phyloP scores from a whole-genome alignment of 202 grass and related monocot species.

The Brachypodium distachyon region DNA sequence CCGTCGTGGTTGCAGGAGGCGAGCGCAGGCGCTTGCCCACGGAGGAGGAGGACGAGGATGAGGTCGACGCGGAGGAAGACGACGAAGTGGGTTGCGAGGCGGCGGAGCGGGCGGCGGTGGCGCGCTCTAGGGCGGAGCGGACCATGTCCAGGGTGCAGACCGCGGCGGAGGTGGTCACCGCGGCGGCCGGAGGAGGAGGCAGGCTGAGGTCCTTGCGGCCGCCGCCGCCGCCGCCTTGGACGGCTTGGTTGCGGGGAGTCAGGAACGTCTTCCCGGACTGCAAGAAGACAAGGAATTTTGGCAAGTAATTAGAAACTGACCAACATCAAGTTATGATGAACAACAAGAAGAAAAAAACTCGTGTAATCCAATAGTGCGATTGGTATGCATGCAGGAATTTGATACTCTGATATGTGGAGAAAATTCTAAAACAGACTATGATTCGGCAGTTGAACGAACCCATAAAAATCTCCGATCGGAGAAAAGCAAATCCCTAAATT shows the following conservation, averaged over 20 bases:
- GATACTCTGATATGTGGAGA: not conserved
- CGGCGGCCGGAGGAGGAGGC: not conserved
- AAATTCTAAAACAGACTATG: not conserved
- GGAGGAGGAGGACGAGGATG: constrained; percentile 22
- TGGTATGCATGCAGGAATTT: no score
- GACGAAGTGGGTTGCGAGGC: constrained; percentile 5
- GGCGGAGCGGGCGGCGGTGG: not conserved
- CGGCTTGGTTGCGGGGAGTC: constrained; percentile 2
- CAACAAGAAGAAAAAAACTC: not conserved
- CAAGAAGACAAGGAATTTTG: not conserved
- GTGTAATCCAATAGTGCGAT: not conserved
- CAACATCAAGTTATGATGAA: not conserved
- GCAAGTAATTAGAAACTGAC: not conserved
- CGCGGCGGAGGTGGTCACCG: not conserved
- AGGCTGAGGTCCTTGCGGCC: constrained; percentile 45
- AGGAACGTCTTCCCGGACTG: constrained; percentile 67
- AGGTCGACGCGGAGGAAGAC: constrained; percentile 20
- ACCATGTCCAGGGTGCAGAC: constrained; percentile 75
- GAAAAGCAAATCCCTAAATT: no score
- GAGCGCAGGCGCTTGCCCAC: constrained; percentile 31
- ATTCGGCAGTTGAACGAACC: no score
- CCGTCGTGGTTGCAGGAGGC: not conserved
- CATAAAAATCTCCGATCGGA: no score
- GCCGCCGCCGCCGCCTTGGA: not conserved
- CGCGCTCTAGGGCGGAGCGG: constrained; percentile 51